Percentiles rank a stretch among this genome's conserved stretches.
These are phyloP conservation scores for Klebsormidium nitens DNA, from an alignment of 139 green algal species.

Conservation along the genomic window DNA sequence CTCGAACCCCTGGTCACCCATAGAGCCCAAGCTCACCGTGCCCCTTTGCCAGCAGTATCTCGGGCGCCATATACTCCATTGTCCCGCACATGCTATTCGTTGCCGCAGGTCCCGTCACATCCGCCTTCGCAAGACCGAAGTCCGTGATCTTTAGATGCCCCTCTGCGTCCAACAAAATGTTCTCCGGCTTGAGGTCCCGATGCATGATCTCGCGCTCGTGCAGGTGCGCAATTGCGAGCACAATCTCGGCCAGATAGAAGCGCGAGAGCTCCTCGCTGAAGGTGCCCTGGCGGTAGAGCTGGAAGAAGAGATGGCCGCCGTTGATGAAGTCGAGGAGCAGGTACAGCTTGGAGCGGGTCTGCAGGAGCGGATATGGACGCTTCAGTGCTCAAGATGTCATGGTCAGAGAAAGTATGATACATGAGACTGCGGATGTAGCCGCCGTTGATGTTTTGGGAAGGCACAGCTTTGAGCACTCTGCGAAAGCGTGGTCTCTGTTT, in stretches of 20 bases:
- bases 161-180: slow-evolving; percentile 89
- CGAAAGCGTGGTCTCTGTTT: too few species aligned
- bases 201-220: slow-evolving; percentile 65
- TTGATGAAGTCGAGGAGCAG: slow-evolving; percentile 98
- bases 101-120: slow-evolving; percentile 55
- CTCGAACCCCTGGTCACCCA: too few species aligned
- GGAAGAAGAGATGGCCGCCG: slow-evolving; percentile 96
- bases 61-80: slow-evolving; percentile 73
- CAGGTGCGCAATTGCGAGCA: slow-evolving; percentile 85
- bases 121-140: slow-evolving; percentile 74
- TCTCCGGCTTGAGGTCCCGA: slow-evolving; percentile 84
- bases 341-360: slow-evolving; percentile 89
- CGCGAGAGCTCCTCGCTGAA: slow-evolving; percentile 71
- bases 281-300: slow-evolving; percentile 76
- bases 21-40: too few species aligned
- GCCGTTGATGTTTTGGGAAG: too few species aligned
- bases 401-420: too few species aligned
- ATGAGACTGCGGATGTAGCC: too few species aligned
- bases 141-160: slow-evolving; percentile 86
- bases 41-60: slow-evolving; percentile 79
- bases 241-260: slow-evolving; percentile 92
- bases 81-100: slow-evolving; percentile 94
- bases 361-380: too few species aligned
- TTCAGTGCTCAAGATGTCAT: too few species aligned
- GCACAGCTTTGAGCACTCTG: too few species aligned